These are phyloP conservation scores for Zoysia pacifica DNA, from an alignment of 176 grass and related monocot species.

Conservation along the genomic window DNA sequence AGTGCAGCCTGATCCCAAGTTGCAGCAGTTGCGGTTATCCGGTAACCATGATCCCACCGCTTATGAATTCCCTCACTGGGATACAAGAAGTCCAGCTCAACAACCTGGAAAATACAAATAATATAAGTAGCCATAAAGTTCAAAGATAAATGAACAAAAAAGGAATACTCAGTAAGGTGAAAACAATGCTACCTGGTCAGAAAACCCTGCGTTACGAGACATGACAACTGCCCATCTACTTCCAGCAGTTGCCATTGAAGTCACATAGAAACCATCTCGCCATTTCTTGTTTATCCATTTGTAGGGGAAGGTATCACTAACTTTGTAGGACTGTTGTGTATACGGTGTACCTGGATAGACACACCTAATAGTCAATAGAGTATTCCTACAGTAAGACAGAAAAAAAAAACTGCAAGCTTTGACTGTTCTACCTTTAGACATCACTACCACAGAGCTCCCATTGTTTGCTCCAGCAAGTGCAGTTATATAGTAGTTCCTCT, in stretches of 20 bases:
- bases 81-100: slow-evolving; percentile 97
- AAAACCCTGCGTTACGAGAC: slow-evolving; percentile 94
- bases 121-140: background rate
- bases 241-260: slow-evolving; percentile 95
- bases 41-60: slow-evolving; percentile 87
- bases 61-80: slow-evolving; percentile 98
- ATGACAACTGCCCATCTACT: slow-evolving; percentile 96
- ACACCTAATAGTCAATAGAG: slow-evolving; percentile 24
- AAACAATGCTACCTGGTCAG: slow-evolving; percentile 66
- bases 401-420: slow-evolving; percentile 22
- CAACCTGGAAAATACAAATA: slow-evolving; percentile 58
- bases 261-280: slow-evolving; percentile 94
- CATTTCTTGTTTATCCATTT: slow-evolving; percentile 99
- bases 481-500: slow-evolving; percentile 95
- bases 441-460: slow-evolving; percentile 87
- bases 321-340: slow-evolving; percentile 96
- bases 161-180: background rate
- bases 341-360: slow-evolving; percentile 66
- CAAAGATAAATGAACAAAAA: slow-evolving; percentile 19
- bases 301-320: slow-evolving; percentile 92
- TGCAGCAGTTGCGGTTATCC: slow-evolving; percentile 89
- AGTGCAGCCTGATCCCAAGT: slow-evolving; percentile 90
- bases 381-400: slow-evolving; percentile 17
- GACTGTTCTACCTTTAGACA: slow-evolving; percentile 91
- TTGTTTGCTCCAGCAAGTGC: slow-evolving; percentile 92